Base-by-base conservation (phyloP, 371 early-diverging fungal genomes). In the Rhizopus stolonifer region DNA sequence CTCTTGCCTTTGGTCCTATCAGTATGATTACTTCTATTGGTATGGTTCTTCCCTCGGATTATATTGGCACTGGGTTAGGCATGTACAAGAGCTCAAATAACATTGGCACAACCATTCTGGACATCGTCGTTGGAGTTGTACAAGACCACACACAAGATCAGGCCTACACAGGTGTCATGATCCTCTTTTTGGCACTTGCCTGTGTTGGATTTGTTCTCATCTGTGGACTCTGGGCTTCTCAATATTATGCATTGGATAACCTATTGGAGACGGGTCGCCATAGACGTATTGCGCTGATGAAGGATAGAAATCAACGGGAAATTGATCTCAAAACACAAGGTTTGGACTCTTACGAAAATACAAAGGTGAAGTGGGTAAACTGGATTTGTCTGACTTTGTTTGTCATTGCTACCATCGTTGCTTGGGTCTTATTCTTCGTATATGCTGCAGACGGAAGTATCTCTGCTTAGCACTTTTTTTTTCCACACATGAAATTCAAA, bases 11-110 rank as follows among this genome's bases (percentile, higher is more conserved):
- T 23, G 88, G 88, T 0, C 88, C 87, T 14, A 78, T 88, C 29
- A 62, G 76, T 10, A 65, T 84, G 33, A 75, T 88, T 24, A 83
- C 88, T 1, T 79, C 86, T 1, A 74, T 87, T 9, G 81, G 86
- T 31, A 69, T 88, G 19, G 65, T 85, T 6, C 48, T 88, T 3
- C 83, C 82, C 1, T 60, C 71, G 17, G 68, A 64, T 24, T 66
- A 79, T 9, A 70, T 87, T 5, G 88, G 88, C 24, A 86, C 88
- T 8, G 88, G 80, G 26, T 64, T 85, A 32, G 87, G 88, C 5
- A 57, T 86, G 9, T 74, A 82, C 69, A 88, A 88, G 56, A 72
- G 80, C 9, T 71, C 78, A 1, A 76, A 70, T 52, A 85, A 87
- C 52, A 77, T 85, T 34, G 86, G 86, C 19, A 72, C 75, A 1